A percentile compares a stretch with the other conserved stretches of the same genome.
Evolutionary conservation across 192 early-diverging fungal genomes (phyloP).

Genomic region (Linnemannia exigua): DNA sequence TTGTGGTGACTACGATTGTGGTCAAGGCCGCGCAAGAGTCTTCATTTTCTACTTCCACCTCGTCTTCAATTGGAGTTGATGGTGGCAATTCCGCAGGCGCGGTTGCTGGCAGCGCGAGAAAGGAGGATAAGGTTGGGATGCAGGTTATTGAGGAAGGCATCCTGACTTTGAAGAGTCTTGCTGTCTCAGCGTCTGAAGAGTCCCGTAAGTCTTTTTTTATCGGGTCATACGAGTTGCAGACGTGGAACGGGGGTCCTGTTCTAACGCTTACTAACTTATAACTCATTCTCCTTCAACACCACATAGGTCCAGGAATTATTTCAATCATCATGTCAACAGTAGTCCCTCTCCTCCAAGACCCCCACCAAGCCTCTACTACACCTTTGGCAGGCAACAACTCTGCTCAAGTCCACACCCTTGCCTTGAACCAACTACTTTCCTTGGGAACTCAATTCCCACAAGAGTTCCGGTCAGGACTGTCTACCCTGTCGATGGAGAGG

Average conservation of each 20-base stretch:
- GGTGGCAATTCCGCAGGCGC: background rate
- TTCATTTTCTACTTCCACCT: too few species aligned
- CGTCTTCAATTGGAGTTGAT: background rate
- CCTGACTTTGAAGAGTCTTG: slow-evolving; percentile 61
- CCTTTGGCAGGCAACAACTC: slow-evolving; percentile 16
- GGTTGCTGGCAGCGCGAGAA: background rate
- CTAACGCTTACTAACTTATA: too few species aligned
- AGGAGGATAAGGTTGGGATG: slow-evolving; percentile 40
- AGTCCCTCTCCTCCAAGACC: slow-evolving; percentile 55
- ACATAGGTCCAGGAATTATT: slow-evolving; percentile 50
- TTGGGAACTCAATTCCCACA: slow-evolving; percentile 56
- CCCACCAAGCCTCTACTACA: slow-evolving; percentile 8
- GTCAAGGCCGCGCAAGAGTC: slow-evolving; percentile 40
- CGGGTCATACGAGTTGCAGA: too few species aligned
- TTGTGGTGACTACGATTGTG: slow-evolving; percentile 52
- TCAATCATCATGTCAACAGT: slow-evolving; percentile 63
- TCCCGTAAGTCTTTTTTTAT: slow-evolving; percentile 56
- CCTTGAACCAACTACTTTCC: slow-evolving; percentile 57
- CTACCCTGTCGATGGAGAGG: slow-evolving; percentile 43
- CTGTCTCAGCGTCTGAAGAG: slow-evolving; percentile 42
- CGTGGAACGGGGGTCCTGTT: too few species aligned
- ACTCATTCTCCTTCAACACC: background rate
- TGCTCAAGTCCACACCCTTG: slow-evolving; percentile 50
- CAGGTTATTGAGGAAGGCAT: slow-evolving; percentile 63
- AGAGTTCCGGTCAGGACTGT: slow-evolving; percentile 60